Evolutionary conservation across 257 asterid species (phyloP).

Genomic region (Solanum megistacrolobum): DNA sequence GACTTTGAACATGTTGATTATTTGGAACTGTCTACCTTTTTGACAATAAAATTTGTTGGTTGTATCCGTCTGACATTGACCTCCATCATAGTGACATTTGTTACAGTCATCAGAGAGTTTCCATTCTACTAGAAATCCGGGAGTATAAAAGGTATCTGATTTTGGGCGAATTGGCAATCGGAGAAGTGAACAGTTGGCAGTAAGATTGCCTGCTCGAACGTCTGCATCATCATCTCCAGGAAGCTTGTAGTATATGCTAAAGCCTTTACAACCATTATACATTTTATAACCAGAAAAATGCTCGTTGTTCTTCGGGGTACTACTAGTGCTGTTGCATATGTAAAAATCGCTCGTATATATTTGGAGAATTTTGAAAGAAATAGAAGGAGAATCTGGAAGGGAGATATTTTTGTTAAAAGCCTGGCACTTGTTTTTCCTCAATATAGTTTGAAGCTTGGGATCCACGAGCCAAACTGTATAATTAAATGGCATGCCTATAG

Average conservation of each 20-base stretch:
- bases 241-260: neutral
- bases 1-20: neutral
- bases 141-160: neutral
- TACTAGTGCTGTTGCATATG: neutral
- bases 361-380: neutral
- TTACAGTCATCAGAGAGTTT: neutral
- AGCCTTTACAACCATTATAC: neutral
- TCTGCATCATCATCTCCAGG: neutral
- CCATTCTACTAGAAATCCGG: neutral
- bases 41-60: neutral
- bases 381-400: neutral
- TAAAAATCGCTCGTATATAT: accelerated
- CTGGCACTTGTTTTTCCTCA: neutral
- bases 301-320: neutral
- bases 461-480: neutral
- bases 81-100: neutral
- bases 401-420: neutral
- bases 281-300: neutral
- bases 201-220: neutral
- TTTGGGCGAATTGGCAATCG: neutral
- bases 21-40: neutral
- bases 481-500: accelerated
- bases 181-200: neutral
- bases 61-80: neutral
- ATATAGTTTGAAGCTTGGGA: neutral